A percentile compares a stretch with the other conserved stretches of the same genome.
These are phyloP conservation scores for Lomentospora prolificans DNA, from an alignment of 2,329 filamentous ascomycete species.

Conservation along the genomic window DNA sequence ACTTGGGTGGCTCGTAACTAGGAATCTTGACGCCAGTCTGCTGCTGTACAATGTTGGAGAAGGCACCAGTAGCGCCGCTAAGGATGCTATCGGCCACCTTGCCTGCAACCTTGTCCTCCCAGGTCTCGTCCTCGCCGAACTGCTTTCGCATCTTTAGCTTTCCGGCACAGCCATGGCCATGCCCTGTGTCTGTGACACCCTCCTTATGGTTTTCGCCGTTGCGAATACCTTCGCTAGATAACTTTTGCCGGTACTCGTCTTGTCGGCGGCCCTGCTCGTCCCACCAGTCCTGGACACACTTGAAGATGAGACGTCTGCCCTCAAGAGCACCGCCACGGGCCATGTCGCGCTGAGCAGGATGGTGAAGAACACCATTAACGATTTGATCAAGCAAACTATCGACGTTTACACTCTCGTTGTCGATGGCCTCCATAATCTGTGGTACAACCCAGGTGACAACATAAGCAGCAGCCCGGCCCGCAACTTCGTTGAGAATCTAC, in stretches of 20 bases:
- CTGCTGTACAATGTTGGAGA: slow-evolving; percentile 35
- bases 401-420: slow-evolving; percentile 62
- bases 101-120: slow-evolving; percentile 47
- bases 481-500: slow-evolving; percentile 73
- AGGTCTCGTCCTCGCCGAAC: slow-evolving; percentile 36
- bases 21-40: slow-evolving; percentile 34
- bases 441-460: slow-evolving; percentile 80
- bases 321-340: slow-evolving; percentile 63
- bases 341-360: slow-evolving; percentile 66
- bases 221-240: slow-evolving; percentile 69
- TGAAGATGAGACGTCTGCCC: slow-evolving; percentile 68
- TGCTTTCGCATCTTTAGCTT: slow-evolving; percentile 71
- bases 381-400: slow-evolving; percentile 65
- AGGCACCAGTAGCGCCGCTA: slow-evolving; percentile 43
- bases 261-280: slow-evolving; percentile 49
- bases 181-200: slow-evolving; percentile 72
- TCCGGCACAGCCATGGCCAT: slow-evolving; percentile 72
- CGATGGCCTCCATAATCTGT: slow-evolving; percentile 80
- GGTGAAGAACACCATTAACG: slow-evolving; percentile 74
- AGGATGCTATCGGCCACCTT: slow-evolving; percentile 48
- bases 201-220: slow-evolving; percentile 78
- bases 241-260: slow-evolving; percentile 60
- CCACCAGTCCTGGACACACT: slow-evolving; percentile 81
- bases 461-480: slow-evolving; percentile 69
- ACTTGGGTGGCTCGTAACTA: slow-evolving; percentile 18